Evolutionary conservation across 495 filamentous ascomycete genomes (phyloP).

Genomic region (Hypoxylon perforatum): DNA sequence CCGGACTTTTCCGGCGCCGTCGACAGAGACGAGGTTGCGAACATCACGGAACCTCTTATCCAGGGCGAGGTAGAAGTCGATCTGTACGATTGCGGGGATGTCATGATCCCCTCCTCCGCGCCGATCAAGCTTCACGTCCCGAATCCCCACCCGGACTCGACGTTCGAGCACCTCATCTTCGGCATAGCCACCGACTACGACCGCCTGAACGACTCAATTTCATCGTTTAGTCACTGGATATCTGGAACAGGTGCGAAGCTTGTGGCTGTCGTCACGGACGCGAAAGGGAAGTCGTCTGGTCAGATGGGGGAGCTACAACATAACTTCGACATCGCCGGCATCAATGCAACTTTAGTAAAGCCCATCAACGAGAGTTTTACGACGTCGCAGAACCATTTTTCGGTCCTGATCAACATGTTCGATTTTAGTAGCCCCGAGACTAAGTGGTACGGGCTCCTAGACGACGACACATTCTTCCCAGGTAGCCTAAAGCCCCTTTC

Average conservation of each 20-base stretch:
- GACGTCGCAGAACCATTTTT: conserved; percentile 72
- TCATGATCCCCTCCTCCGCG: conserved; percentile 39
- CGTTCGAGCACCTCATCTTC: conserved; percentile 54
- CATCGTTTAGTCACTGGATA: conserved; percentile 71
- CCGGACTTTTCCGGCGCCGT: conserved; percentile 32
- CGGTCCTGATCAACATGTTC: conserved; percentile 67
- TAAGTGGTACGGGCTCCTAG: conserved; percentile 72
- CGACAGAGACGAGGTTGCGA: conserved; percentile 46
- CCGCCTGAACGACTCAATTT: conserved; percentile 66
- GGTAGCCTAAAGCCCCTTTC: conserved; percentile 68
- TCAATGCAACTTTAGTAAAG: conserved; percentile 64
- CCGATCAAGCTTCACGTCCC: conserved; percentile 49
- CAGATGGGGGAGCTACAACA: conserved; percentile 43
- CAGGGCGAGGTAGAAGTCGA: conserved; percentile 44
- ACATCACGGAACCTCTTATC: conserved; percentile 48
- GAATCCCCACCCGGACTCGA: conserved; percentile 40
- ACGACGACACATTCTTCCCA: conserved; percentile 83
- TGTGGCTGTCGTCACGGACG: conserved; percentile 65
- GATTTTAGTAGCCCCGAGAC: conserved; percentile 64
- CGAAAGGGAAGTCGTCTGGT: conserved; percentile 41
- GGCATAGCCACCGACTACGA: conserved; percentile 69
- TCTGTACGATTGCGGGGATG: conserved; percentile 42
- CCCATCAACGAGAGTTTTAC: conserved; percentile 59
- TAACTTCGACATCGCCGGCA: conserved; percentile 49
- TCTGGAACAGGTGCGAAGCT: conserved; percentile 65